These are phyloP conservation scores for Prunus mume DNA, from an alignment of 306 rosid genomes.

Conservation along the genomic window DNA sequence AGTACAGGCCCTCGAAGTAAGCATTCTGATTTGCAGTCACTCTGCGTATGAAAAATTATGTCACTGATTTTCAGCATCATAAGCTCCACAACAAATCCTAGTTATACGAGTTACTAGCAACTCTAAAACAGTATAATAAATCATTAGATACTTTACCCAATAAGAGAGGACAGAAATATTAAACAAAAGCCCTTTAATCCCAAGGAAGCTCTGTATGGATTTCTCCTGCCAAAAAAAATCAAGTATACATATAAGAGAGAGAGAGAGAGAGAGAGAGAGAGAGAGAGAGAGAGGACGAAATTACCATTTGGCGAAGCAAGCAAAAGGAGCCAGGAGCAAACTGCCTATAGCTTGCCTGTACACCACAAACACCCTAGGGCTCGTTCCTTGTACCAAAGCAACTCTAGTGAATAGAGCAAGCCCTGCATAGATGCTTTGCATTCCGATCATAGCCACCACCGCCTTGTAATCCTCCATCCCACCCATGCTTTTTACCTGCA, in stretches of 20 bases:
- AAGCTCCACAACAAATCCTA: too few relatives aligned
- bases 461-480: slow-evolving; percentile 37
- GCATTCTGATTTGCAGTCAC: slow-evolving; percentile 65
- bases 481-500: slow-evolving; percentile 32
- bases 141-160: slow-evolving; percentile 40
- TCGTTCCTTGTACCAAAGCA: slow-evolving; percentile 66
- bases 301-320: slow-evolving; percentile 29
- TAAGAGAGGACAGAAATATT: slow-evolving; percentile 52
- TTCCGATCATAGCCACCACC: slow-evolving; percentile 43
- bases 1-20: slow-evolving; percentile 59
- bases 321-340: slow-evolving; percentile 47
- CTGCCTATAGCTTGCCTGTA: slow-evolving; percentile 72
- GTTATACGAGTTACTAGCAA: too few relatives aligned
- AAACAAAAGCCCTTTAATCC: slow-evolving; percentile 46
- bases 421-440: slow-evolving; percentile 53
- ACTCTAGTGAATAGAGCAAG: slow-evolving; percentile 59
- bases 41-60: slow-evolving; percentile 28
- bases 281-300: not conserved
- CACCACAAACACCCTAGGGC: slow-evolving; percentile 53
- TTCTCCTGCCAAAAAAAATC: slow-evolving; percentile 33
- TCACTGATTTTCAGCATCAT: not conserved
- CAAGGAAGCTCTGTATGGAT: slow-evolving; percentile 32
- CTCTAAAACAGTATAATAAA: not conserved
- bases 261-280: not conserved
- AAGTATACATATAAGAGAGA: not conserved